Evolutionary conservation across 495 filamentous ascomycete genomes (phyloP), one percentile per base, ranked within the genome.

Genomic region (Geopyxis carbonaria): DNA sequence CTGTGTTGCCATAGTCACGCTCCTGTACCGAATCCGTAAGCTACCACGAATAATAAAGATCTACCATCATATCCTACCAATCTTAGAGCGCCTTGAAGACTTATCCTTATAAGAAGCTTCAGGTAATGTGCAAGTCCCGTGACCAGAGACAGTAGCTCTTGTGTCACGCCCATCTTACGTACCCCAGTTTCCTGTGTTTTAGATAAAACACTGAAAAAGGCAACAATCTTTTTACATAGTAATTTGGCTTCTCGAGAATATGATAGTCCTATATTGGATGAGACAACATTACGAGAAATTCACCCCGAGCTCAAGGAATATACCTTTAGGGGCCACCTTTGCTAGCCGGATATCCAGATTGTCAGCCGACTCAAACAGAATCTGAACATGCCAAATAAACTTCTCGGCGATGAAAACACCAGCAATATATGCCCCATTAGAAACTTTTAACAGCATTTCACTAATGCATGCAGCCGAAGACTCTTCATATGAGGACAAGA

Each of bases 391-490:
- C 51, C 77, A 76, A 47, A 99, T 99, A 58, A 99, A 99, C 46
- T 77, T 76, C 61, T 86, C 91, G n/a, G 91, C 91, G 28, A 92
- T 80, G 48, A 93, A 68, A 31, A 99, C 85, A 10, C 91, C 89
- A 57, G 94, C 85, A 37, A 93, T 65, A 60, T 93, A 95, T 9
- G 80, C 83, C 5, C 89, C 91, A 57, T 99, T 99, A 66, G 91
- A 95, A 31, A 99, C 91, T 58, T 99, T 86, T 31, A 99, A 68
- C 20, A 99, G 77, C 91, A 99, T 99, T 52, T 99, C 91, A 4
- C 91, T 95, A 43, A 99, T 99, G 61, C 91, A 95, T 13, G 85
- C 85, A 9, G 91, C 91, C 6, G 86, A 93, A 1, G 86, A 91
- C 57, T 99, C 91, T 57, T 99, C 91, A 49, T 94, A 99, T 10